A percentile compares a stretch with the other conserved stretches of the same genome.
These are phyloP conservation scores for Phytophthora tubulina DNA, from an alignment of 352 stramenopile genomes.

Conservation along the genomic window DNA sequence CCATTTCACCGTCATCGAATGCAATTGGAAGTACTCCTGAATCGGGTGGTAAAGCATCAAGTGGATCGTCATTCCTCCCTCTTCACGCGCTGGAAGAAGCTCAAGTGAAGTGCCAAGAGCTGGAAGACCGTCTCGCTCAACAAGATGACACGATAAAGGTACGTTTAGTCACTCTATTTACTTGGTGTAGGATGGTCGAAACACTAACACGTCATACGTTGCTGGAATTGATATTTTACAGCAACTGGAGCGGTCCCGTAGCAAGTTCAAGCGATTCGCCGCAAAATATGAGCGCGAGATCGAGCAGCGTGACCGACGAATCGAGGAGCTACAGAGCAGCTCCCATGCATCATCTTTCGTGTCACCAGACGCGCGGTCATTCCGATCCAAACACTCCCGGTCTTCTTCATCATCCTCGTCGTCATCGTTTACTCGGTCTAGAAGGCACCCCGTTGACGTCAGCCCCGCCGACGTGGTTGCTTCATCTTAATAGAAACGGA, in stretches of 20 bases:
- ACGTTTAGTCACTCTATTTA: slow-evolving; percentile 19
- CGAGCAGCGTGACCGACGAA: slow-evolving; percentile 67
- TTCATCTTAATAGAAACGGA: slow-evolving; percentile 29
- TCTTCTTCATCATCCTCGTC: slow-evolving; percentile 56
- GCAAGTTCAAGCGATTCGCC: slow-evolving; percentile 88
- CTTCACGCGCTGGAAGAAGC: slow-evolving; percentile 73
- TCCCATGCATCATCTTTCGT: slow-evolving; percentile 58
- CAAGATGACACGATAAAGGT: slow-evolving; percentile 89
- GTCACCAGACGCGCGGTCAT: slow-evolving; percentile 44
- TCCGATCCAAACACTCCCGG: slow-evolving; percentile 32
- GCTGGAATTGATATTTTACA: slow-evolving; percentile 25
- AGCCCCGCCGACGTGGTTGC: background rate
- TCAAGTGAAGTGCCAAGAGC: slow-evolving; percentile 78
- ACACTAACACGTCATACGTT: background rate
- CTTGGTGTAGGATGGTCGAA: background rate
- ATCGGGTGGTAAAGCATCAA: slow-evolving; percentile 41
- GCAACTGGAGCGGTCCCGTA: slow-evolving; percentile 86
- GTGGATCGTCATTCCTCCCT: slow-evolving; percentile 66
- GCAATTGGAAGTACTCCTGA: slow-evolving; percentile 37
- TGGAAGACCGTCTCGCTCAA: slow-evolving; percentile 75
- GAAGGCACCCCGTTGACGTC: slow-evolving; percentile 13
- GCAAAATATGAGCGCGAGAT: slow-evolving; percentile 89
- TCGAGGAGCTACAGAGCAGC: slow-evolving; percentile 56
- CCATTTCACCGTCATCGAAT: slow-evolving; percentile 37
- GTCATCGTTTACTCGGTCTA: slow-evolving; percentile 45